These are phyloP conservation scores for Lipomyces anomalus DNA, from an alignment of 805 yeast genomes.

Conservation along the genomic window DNA sequence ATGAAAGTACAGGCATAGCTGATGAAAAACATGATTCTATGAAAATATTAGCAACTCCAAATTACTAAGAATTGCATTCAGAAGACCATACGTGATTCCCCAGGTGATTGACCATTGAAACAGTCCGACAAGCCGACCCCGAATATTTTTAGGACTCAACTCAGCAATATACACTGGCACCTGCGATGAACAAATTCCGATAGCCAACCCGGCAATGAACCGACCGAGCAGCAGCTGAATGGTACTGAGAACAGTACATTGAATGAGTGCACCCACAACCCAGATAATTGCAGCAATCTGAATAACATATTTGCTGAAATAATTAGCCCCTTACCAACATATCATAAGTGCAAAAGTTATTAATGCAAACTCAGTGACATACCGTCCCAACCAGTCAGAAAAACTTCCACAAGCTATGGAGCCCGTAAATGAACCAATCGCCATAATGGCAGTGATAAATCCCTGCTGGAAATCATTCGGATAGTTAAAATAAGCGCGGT, in stretches of 20 bases:
- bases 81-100: conserved; percentile 57
- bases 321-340: not conserved
- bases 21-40: conserved; percentile 54
- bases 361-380: conserved; percentile 56
- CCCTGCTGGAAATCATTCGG: conserved; percentile 76
- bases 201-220: conserved; percentile 55
- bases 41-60: conserved; percentile 83
- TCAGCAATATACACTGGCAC: conserved; percentile 64
- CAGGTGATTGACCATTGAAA: conserved; percentile 58
- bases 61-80: conserved; percentile 86
- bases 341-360: conserved; percentile 51
- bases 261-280: conserved; percentile 55
- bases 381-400: conserved; percentile 51
- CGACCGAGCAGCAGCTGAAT: conserved; percentile 49
- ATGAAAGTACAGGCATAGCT: conserved; percentile 41
- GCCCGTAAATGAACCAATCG: conserved; percentile 70
- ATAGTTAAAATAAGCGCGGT: conserved; percentile 55
- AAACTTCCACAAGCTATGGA: conserved; percentile 49
- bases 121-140: conserved; percentile 54
- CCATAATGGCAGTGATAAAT: conserved; percentile 65
- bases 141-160: conserved; percentile 50
- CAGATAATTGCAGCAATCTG: conserved; percentile 49
- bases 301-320: conserved; percentile 39
- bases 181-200: conserved; percentile 59
- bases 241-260: conserved; percentile 40